Conservation (phyloP, 768 basidiomycete genomes). For the Mycena crocata region DNA sequence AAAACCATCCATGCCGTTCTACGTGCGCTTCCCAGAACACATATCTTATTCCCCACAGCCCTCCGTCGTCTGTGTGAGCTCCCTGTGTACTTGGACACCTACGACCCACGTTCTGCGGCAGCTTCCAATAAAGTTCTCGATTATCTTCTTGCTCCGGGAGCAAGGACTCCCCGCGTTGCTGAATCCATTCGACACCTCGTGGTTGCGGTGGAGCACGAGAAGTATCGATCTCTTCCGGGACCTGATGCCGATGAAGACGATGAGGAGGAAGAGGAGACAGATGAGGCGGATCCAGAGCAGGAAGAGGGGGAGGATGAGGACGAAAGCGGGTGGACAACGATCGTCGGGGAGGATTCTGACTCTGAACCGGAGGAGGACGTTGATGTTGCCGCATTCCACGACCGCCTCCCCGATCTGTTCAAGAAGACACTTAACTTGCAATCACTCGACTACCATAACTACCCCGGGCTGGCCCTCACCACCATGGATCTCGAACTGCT, state of each 20-base stretch:
- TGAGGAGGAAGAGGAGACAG: background rate
- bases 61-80: constrained; percentile 22
- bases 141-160: background rate
- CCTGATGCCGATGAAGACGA: background rate
- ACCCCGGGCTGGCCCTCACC: constrained; percentile 21
- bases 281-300: background rate
- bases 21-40: constrained; percentile 12
- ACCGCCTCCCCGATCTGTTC: constrained; percentile 23
- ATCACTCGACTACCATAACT: constrained; percentile 28
- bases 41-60: constrained; percentile 3
- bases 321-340: background rate
- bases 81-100: constrained; percentile 28
- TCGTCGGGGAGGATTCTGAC: background rate
- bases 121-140: constrained; percentile 11
- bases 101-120: background rate
- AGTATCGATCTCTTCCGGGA: background rate
- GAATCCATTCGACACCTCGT: constrained; percentile 15
- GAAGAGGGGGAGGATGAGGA: background rate
- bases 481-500: constrained; percentile 9
- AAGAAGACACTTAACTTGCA: constrained; percentile 18
- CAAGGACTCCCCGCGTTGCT: background rate
- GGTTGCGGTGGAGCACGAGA: constrained; percentile 5
- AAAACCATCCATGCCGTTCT: constrained; percentile 17
- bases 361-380: background rate
- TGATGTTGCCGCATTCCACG: constrained; percentile 6